A percentile compares a stretch with the other conserved stretches of the same genome.
These are phyloP conservation scores for Phyllachora maydis DNA, from an alignment of 2,329 filamentous ascomycete species.

Conservation along the genomic window DNA sequence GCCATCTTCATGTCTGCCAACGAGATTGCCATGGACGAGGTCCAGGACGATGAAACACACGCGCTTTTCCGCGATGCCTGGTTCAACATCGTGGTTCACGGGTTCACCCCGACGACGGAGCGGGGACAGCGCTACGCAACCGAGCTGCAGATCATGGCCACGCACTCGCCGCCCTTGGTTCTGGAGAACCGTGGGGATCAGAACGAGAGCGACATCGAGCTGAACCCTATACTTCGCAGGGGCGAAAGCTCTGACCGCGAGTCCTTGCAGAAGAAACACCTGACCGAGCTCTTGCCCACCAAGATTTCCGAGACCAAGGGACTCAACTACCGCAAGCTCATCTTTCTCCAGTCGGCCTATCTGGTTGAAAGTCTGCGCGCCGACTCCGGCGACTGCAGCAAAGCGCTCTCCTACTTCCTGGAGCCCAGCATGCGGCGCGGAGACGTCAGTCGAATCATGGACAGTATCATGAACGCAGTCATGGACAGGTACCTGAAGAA, in stretches of 20 bases:
- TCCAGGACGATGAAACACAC: conserved; percentile 46
- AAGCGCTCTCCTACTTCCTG: conserved; percentile 80
- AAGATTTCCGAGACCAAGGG: conserved; percentile 61
- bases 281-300: conserved; percentile 53
- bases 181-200: conserved; percentile 77
- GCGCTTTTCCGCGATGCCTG: conserved; percentile 73
- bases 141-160: conserved; percentile 67
- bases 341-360: conserved; percentile 82
- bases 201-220: conserved; percentile 86
- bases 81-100: conserved; percentile 96
- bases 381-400: conserved; percentile 72
- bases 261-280: conserved; percentile 57
- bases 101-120: conserved; percentile 57
- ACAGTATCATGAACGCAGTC: conserved; percentile 42
- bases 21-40: conserved; percentile 26
- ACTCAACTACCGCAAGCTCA: conserved; percentile 73
- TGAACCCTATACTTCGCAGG: conserved; percentile 80
- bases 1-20: conserved; percentile 60
- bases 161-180: conserved; percentile 72
- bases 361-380: conserved; percentile 78
- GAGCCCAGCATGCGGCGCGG: conserved; percentile 60
- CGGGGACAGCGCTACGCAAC: conserved; percentile 51
- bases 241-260: conserved; percentile 67
- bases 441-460: conserved; percentile 44
- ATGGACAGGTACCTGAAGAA: conserved; percentile 63